phyloP scores from a whole-genome alignment of 768 basidiomycete genomes.

The Pisolithus sp. region DNA sequence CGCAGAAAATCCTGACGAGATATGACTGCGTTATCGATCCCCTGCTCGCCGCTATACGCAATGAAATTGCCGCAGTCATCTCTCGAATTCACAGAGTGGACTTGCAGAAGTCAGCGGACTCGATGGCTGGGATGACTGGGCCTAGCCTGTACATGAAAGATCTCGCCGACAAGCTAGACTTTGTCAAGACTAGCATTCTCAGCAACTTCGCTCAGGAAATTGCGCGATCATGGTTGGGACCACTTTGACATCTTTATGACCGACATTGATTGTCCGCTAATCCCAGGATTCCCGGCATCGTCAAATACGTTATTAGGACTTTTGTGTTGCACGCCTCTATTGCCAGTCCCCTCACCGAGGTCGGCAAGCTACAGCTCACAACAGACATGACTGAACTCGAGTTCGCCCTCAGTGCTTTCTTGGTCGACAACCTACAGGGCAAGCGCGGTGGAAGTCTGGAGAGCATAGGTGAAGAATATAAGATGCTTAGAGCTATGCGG shows the following conservation, averaged over 20 bases:
- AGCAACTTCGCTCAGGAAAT: constrained; percentile 69
- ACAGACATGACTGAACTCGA: constrained; percentile 97
- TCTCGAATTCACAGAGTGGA: constrained; percentile 82
- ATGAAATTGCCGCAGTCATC: constrained; percentile 76
- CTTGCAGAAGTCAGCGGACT: constrained; percentile 66
- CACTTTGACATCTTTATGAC: background rate
- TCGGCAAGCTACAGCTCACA: constrained; percentile 89
- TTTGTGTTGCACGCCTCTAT: constrained; percentile 96
- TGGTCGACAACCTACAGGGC: constrained; percentile 48
- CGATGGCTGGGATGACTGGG: constrained; percentile 44
- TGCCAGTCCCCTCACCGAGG: constrained; percentile 83
- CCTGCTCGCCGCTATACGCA: constrained; percentile 59
- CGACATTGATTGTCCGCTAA: constrained; percentile 1
- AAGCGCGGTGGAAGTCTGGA: constrained; percentile 66
- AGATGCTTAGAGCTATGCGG: constrained; percentile 80
- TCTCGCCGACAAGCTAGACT: constrained; percentile 78
- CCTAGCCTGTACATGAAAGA: constrained; percentile 88
- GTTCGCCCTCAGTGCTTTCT: constrained; percentile 81
- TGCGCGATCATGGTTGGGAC: constrained; percentile 60
- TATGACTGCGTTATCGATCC: constrained; percentile 60
- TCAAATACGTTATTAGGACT: constrained; percentile 72
- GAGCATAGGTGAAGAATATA: constrained; percentile 81
- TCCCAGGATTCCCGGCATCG: constrained; percentile 56
- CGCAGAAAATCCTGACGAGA: constrained; percentile 43
- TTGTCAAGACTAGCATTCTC: constrained; percentile 77